Percentiles rank a stretch among this genome's conserved stretches.
These are phyloP conservation scores for Chenopodium quinoa DNA, from an alignment of 148 eudicot species.

Conservation along the genomic window DNA sequence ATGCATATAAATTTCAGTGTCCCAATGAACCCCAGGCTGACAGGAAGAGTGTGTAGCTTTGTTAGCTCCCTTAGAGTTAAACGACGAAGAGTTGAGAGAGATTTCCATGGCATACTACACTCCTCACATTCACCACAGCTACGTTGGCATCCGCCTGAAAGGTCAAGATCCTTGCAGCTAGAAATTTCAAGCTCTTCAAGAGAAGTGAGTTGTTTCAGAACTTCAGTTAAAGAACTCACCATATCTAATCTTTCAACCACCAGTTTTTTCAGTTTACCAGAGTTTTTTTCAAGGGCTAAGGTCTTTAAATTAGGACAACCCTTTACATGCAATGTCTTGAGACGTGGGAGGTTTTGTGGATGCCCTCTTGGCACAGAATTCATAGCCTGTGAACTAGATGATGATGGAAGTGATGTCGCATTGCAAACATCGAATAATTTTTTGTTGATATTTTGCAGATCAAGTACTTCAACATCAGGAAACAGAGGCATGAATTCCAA, in stretches of 20 bases:
- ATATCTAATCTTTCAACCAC: conserved; percentile 12
- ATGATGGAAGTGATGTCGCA: background rate
- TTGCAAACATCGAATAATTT: background rate
- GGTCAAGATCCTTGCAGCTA: conserved; percentile 10
- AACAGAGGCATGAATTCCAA: conserved; percentile 20
- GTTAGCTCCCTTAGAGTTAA: conserved; percentile 14
- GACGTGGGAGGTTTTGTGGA: conserved; percentile 1
- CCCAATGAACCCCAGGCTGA: background rate
- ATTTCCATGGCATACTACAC: conserved; percentile 1
- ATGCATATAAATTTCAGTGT: conserved; percentile 2
- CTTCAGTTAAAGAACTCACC: conserved; percentile 8
- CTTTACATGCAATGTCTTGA: conserved; percentile 9
- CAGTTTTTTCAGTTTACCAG: background rate
- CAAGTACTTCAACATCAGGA: background rate
- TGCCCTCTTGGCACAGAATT: background rate
- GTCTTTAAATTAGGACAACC: conserved; percentile 10
- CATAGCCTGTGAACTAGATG: background rate
- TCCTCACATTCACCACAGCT: background rate
- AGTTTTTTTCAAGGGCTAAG: background rate
- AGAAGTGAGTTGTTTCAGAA: background rate
- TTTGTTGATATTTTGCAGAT: conserved; percentile 10
- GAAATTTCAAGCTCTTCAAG: conserved; percentile 13
- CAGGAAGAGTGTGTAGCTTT: conserved; percentile 4
- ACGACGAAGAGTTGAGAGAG: background rate
- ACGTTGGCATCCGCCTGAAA: background rate